Evolutionary conservation across 495 filamentous ascomycete species (phyloP).

Genomic region (Daldinia concentrica): DNA sequence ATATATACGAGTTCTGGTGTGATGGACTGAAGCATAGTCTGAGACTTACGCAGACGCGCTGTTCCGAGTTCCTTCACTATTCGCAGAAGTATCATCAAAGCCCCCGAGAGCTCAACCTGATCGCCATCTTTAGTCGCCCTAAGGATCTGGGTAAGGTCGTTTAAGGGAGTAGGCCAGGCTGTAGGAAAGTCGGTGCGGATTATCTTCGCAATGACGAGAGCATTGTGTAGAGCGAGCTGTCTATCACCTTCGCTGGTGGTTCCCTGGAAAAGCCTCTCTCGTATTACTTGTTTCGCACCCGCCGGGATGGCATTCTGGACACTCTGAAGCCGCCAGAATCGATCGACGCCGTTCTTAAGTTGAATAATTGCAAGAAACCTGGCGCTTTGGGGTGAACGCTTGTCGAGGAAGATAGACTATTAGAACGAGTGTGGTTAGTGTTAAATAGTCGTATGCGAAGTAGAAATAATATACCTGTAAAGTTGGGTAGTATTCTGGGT

Average conservation of each 20-base stretch:
- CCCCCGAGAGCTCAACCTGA: slow-evolving; percentile 68
- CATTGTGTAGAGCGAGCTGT: slow-evolving; percentile 83
- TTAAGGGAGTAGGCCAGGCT: slow-evolving; percentile 76
- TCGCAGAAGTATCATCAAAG: slow-evolving; percentile 79
- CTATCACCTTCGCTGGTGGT: slow-evolving; percentile 77
- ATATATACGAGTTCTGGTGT: slow-evolving; percentile 83
- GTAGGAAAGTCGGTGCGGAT: slow-evolving; percentile 86
- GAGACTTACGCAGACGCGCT: slow-evolving; percentile 73
- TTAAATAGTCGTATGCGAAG: not conserved
- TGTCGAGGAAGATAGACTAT: slow-evolving; percentile 83
- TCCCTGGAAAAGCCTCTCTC: slow-evolving; percentile 73
- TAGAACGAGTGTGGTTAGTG: slow-evolving; percentile 26
- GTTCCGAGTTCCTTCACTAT: slow-evolving; percentile 90
- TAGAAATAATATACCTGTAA: slow-evolving; percentile 70
- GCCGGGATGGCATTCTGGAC: slow-evolving; percentile 74
- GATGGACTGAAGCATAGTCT: slow-evolving; percentile 74
- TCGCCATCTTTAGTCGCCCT: slow-evolving; percentile 57
- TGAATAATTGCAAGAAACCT: slow-evolving; percentile 93
- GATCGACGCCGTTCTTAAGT: slow-evolving; percentile 94
- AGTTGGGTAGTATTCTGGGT: slow-evolving; percentile 76
- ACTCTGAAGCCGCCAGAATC: slow-evolving; percentile 81
- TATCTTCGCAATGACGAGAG: slow-evolving; percentile 86
- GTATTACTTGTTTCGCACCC: slow-evolving; percentile 78
- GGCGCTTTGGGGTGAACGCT: slow-evolving; percentile 73
- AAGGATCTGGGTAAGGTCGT: slow-evolving; percentile 67